Evolutionary conservation across 345 rosid genomes (phyloP).

Genomic region (Brassica nigra): DNA sequence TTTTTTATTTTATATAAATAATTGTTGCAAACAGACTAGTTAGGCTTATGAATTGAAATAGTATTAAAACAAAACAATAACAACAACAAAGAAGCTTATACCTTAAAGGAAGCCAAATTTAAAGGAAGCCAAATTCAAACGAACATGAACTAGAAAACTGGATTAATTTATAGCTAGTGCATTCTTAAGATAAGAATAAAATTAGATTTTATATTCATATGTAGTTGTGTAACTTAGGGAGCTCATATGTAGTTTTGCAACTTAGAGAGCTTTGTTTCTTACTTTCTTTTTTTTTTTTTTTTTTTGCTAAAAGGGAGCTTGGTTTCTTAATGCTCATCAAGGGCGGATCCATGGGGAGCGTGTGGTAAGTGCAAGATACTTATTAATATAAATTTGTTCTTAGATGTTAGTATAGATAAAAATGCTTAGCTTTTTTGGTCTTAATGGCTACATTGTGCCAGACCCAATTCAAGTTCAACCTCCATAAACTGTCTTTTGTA

Average conservation of each 20-base stretch:
- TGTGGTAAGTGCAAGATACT: no score
- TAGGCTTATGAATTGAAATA: background rate
- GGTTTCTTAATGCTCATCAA: no score
- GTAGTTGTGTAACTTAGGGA: slow-evolving; percentile 10
- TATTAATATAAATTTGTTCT: no score
- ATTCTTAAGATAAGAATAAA: slow-evolving; percentile 2
- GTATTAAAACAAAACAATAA: background rate
- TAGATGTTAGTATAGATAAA: no score
- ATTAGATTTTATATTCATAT: background rate
- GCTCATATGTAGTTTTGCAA: background rate
- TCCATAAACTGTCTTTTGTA: no score
- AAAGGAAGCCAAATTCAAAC: slow-evolving; percentile 3
- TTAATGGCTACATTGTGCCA: no score
- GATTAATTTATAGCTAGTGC: background rate
- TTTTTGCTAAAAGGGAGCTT: no score
- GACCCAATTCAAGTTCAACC: no score
- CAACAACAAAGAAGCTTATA: background rate
- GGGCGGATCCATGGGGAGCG: no score
- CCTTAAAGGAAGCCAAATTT: slow-evolving; percentile 1
- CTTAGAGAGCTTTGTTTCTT: slow-evolving; percentile 16
- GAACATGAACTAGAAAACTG: background rate
- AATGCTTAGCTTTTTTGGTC: no score
- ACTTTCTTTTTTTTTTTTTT: background rate
- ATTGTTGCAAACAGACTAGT: background rate
- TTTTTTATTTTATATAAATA: background rate